Percentiles rank a stretch among this genome's conserved stretches.
Conservation (phyloP, 2,329 filamentous ascomycete species). For the Sclerotinia sclerotiorum region DNA sequence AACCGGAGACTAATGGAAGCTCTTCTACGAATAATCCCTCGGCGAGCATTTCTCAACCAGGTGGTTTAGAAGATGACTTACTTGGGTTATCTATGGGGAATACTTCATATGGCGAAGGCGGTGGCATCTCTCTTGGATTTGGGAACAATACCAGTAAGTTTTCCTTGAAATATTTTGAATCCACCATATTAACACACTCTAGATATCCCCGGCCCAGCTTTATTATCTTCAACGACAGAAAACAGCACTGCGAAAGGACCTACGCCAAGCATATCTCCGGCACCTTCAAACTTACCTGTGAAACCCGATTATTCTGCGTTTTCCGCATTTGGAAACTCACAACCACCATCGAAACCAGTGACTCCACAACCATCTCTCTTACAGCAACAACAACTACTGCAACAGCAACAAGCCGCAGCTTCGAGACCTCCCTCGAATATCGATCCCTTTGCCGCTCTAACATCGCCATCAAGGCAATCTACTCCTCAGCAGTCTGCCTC, state of each 20-base stretch:
- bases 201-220: slow-evolving; percentile 63
- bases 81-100: slow-evolving; percentile 78
- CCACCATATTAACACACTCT: slow-evolving; percentile 35
- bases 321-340: slow-evolving; percentile 54
- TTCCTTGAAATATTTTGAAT: neutral
- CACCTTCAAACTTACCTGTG: slow-evolving; percentile 28
- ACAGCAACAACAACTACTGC: slow-evolving; percentile 43
- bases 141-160: slow-evolving; percentile 65
- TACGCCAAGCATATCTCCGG: slow-evolving; percentile 44
- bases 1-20: slow-evolving; percentile 57
- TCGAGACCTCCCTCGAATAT: slow-evolving; percentile 47
- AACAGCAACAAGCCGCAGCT: slow-evolving; percentile 39
- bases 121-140: slow-evolving; percentile 81
- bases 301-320: slow-evolving; percentile 51
- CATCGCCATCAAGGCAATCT: slow-evolving; percentile 46
- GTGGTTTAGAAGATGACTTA: slow-evolving; percentile 83
- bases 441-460: slow-evolving; percentile 56
- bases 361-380: slow-evolving; percentile 53
- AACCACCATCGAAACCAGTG: slow-evolving; percentile 50
- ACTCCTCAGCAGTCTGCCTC: slow-evolving; percentile 53
- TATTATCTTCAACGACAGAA: slow-evolving; percentile 64
- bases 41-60: slow-evolving; percentile 45
- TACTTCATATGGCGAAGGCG: slow-evolving; percentile 66
- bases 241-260: slow-evolving; percentile 56
- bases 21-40: slow-evolving; percentile 45